Evolutionary conservation across 345 rosid genomes (phyloP).

Genomic region (Arabidopsis suecica): DNA sequence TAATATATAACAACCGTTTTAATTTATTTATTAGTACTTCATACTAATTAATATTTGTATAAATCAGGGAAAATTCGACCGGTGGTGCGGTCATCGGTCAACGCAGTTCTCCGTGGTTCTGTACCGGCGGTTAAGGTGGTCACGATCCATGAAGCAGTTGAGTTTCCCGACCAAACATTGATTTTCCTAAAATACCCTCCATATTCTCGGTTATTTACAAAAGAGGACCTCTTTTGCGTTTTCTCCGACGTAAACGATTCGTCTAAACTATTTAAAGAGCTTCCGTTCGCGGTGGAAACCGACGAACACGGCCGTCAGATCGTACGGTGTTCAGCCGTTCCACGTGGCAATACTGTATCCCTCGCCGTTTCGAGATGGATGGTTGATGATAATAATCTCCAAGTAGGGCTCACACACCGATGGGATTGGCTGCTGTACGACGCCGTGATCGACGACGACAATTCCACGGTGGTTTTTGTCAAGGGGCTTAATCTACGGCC

Average conservation of each 20-base stretch:
- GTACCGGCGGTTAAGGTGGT: slow-evolving; percentile 36
- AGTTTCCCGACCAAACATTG: slow-evolving; percentile 68
- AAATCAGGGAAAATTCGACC: slow-evolving; percentile 55
- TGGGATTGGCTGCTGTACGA: slow-evolving; percentile 81
- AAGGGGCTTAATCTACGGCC: slow-evolving; percentile 84
- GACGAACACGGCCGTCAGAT: slow-evolving; percentile 49
- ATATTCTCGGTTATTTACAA: slow-evolving; percentile 49
- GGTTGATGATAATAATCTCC: slow-evolving; percentile 31
- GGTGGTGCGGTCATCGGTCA: slow-evolving; percentile 45
- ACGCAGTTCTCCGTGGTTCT: slow-evolving; percentile 43
- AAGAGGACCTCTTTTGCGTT: slow-evolving; percentile 62
- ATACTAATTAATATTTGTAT: background rate
- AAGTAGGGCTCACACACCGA: slow-evolving; percentile 47
- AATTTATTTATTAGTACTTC: no score
- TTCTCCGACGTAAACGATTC: slow-evolving; percentile 51
- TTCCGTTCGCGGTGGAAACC: slow-evolving; percentile 51
- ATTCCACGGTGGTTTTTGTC: slow-evolving; percentile 67
- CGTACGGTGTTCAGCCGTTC: slow-evolving; percentile 59
- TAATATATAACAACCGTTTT: background rate
- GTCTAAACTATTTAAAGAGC: slow-evolving; percentile 41
- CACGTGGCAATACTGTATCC: slow-evolving; percentile 50
- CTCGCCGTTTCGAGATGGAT: slow-evolving; percentile 39
- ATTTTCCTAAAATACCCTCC: slow-evolving; percentile 63
- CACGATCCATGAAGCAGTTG: slow-evolving; percentile 57
- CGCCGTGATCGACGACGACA: slow-evolving; percentile 71